Conservation (phyloP, 139 green algal genomes). For the Cymbomonas tetramitiformis region DNA sequence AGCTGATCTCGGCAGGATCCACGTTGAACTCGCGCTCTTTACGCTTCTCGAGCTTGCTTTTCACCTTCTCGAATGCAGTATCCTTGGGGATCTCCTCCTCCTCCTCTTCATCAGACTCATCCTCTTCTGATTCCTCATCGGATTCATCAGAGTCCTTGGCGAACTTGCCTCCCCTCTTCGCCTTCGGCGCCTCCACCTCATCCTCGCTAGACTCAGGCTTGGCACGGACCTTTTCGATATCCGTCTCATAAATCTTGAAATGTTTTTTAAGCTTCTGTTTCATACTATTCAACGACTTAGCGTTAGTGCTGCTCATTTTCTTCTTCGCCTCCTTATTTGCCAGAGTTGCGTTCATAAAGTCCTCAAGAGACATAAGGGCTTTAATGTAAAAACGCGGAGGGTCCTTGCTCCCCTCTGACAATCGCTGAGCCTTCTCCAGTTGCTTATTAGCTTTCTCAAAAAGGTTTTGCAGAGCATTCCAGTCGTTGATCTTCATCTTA, state of each 20-base stretch:
- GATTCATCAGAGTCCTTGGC: constrained; percentile 47
- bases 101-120: background rate
- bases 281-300: constrained; percentile 88
- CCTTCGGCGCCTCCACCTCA: no score
- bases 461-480: constrained; percentile 59
- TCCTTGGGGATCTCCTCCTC: constrained; percentile 31
- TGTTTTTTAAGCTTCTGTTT: constrained; percentile 93
- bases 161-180: no score
- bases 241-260: constrained; percentile 42
- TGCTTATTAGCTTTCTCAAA: constrained; percentile 98
- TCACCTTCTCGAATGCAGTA: constrained; percentile 37
- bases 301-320: constrained; percentile 86
- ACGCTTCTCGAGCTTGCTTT: constrained; percentile 41
- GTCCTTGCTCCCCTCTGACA: constrained; percentile 14
- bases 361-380: constrained; percentile 79
- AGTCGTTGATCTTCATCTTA: constrained; percentile 98
- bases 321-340: constrained; percentile 75
- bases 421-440: constrained; percentile 69
- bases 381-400: constrained; percentile 68
- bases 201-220: constrained; percentile 12
- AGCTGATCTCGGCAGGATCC: constrained; percentile 80
- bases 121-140: constrained; percentile 43
- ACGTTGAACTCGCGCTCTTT: constrained; percentile 55
- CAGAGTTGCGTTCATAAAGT: constrained; percentile 51
- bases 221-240: constrained; percentile 25